A percentile compares a stretch with the other conserved stretches of the same genome.
phyloP scores from a whole-genome alignment of 805 yeast genomes.

The Hanseniaspora vineae region DNA sequence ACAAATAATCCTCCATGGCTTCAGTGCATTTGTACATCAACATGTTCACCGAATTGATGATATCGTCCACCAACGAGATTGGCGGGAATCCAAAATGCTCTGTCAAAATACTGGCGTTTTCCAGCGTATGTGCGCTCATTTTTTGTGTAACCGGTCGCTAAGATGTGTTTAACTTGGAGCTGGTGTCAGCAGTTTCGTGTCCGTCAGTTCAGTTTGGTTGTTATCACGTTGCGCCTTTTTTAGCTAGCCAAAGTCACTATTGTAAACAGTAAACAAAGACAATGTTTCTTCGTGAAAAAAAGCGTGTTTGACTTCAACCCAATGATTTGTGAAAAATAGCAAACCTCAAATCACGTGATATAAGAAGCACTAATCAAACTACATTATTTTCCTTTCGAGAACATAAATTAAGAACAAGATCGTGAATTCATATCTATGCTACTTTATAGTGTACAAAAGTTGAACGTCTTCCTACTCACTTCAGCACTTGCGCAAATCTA shows the following conservation, averaged over 20 bases:
- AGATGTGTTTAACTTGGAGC: not conserved
- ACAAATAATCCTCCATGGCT: slow-evolving; percentile 58
- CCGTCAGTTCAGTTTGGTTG: not conserved
- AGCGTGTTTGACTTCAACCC: too few species aligned
- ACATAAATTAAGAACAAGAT: too few species aligned
- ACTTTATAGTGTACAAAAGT: too few species aligned
- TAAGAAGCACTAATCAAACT: too few species aligned
- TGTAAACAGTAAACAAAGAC: not conserved
- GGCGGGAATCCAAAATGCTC: slow-evolving; percentile 86
- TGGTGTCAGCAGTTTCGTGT: not conserved
- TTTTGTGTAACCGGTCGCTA: not conserved
- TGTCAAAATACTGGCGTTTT: slow-evolving; percentile 45
- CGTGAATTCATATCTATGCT: too few species aligned
- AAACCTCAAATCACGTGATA: too few species aligned
- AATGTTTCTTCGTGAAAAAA: too few species aligned
- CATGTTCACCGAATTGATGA: slow-evolving; percentile 77
- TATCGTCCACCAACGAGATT: slow-evolving; percentile 68
- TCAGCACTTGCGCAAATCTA: too few species aligned
- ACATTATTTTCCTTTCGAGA: too few species aligned
- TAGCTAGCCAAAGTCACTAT: not conserved
- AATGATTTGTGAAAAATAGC: too few species aligned
- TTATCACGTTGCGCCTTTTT: too few species aligned
- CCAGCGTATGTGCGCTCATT: slow-evolving; percentile 27
- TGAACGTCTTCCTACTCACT: too few species aligned
- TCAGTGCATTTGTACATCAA: slow-evolving; percentile 70